These are phyloP conservation scores for Linum lewisii DNA, from an alignment of 345 rosid genomes.

Conservation along the genomic window DNA sequence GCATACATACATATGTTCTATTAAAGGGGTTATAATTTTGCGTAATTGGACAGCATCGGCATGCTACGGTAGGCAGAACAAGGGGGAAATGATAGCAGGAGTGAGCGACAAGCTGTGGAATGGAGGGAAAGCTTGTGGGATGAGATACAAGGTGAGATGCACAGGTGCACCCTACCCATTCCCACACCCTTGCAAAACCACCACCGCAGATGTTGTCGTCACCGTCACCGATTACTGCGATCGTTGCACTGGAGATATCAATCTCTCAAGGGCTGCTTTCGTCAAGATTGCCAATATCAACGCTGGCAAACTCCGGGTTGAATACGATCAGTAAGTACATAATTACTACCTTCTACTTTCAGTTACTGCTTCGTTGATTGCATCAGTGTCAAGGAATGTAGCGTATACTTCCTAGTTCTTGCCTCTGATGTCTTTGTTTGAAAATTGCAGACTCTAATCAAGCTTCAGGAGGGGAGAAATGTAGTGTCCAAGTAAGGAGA, in stretches of 20 bases:
- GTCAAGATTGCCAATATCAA: constrained; percentile 28
- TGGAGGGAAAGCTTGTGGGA: constrained; percentile 36
- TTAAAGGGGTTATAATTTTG: no score
- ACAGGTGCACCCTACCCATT: constrained; percentile 23
- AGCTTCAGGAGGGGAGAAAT: no score
- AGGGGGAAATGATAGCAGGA: constrained; percentile 37
- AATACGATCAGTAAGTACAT: not conserved
- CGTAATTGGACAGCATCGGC: constrained; percentile 33
- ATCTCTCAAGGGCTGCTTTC: constrained; percentile 44
- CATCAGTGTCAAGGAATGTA: no score
- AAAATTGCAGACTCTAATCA: no score
- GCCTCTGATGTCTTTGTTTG: no score
- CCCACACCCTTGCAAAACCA: constrained; percentile 33
- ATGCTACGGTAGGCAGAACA: constrained; percentile 15
- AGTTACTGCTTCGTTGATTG: no score
- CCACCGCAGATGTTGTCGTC: constrained; percentile 20
- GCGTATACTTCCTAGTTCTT: no score
- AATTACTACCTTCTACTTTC: no score
- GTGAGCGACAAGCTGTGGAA: constrained; percentile 41
- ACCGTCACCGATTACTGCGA: constrained; percentile 34
- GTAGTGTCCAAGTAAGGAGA: no score
- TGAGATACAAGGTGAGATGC: constrained; percentile 30
- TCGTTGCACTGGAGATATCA: constrained; percentile 27
- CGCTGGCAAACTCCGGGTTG: constrained; percentile 28
- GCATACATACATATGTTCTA: no score